Base-by-base conservation (phyloP, 805 yeast species). In the Teunomyces barrocoloradensis region DNA sequence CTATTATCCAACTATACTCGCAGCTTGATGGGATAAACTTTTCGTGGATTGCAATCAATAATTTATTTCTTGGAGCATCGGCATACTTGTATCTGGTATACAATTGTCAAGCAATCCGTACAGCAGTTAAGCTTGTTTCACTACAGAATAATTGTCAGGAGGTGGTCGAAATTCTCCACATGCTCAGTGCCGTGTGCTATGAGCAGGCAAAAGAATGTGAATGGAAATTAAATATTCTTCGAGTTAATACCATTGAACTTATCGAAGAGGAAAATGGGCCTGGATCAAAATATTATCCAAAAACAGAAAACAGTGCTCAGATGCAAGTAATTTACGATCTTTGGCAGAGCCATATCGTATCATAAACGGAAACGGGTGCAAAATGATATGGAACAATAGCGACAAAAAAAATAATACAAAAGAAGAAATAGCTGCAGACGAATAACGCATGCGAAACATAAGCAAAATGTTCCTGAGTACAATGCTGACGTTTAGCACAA, bases 41-140 rank as follows among this genome's bases (percentile, higher is more conserved):
- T 10, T 37, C 40, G 27, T 37, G 40, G 29, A 37, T 37, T 23
- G 40, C 40, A 18, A 37, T 37, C 28, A 37, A 37, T n/a, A 23
- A 37, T 17, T 37, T 37, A 6, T 37, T 37, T 15, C 23, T 37
- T 23, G 40, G 40, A 9, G 40, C 40, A 7, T 37, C 40, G 20
- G 40, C 40, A 23, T 37, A 37, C 40, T 37, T 37, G 40, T 23
- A 37, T 37, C 40, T 37, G 40, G 40, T 37, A 37, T 37, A 37
- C 29, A 37, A 37, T 23, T 37, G 40, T 37, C 28, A 13, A 9
- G 29, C 40, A 9, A 37, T 37, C 12, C 40, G 40, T 3, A 10
- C 10, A 5, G 18, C 6, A 10, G 40, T 37, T 12, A 29, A 37
- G 5, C 15, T 37, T n/a, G 6, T 29, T 13, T n/a, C 25, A 6